These are phyloP conservation scores for Begonia masoniana DNA, from an alignment of 306 rosid species.

Conservation along the genomic window DNA sequence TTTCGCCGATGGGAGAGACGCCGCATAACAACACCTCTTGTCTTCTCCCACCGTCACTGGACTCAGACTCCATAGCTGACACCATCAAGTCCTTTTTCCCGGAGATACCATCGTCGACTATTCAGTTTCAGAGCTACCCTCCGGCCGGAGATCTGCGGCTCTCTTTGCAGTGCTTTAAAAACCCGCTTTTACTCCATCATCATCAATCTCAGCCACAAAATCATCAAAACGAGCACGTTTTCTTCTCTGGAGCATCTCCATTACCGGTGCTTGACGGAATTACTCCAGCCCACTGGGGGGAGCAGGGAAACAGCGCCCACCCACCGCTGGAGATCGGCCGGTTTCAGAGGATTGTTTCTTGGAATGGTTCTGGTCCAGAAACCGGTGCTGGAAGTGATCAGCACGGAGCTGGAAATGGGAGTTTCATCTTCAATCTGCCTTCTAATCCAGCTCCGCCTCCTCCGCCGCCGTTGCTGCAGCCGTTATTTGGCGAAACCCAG, in stretches of 20 bases:
- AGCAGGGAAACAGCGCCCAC: slow-evolving; percentile 38
- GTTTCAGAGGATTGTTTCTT: slow-evolving; percentile 36
- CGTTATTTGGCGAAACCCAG: slow-evolving; percentile 36
- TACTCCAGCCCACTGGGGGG: slow-evolving; percentile 34
- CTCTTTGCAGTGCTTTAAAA: slow-evolving; percentile 63
- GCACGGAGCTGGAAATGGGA: slow-evolving; percentile 6
- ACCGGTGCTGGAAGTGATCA: background rate
- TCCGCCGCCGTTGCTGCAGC: slow-evolving; percentile 19
- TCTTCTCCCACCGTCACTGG: slow-evolving; percentile 12
- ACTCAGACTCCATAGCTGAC: slow-evolving; percentile 11
- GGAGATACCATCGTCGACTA: slow-evolving; percentile 19
- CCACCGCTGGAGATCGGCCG: slow-evolving; percentile 27
- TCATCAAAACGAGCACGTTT: slow-evolving; percentile 31
- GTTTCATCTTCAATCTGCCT: slow-evolving; percentile 42
- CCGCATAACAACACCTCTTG: slow-evolving; percentile 9
- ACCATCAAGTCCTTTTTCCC: slow-evolving; percentile 9
- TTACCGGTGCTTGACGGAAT: slow-evolving; percentile 30
- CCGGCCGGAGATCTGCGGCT: slow-evolving; percentile 81
- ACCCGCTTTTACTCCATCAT: slow-evolving; percentile 37
- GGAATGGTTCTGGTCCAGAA: slow-evolving; percentile 34
- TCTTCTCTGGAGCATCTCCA: slow-evolving; percentile 39
- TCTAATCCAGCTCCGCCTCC: slow-evolving; percentile 12
- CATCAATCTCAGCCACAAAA: slow-evolving; percentile 10
- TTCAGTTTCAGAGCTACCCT: slow-evolving; percentile 44
- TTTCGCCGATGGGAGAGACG: slow-evolving; percentile 18